These are phyloP conservation scores for Aegilops bicornis DNA, from an alignment of 176 grass and related monocot species.

Conservation along the genomic window DNA sequence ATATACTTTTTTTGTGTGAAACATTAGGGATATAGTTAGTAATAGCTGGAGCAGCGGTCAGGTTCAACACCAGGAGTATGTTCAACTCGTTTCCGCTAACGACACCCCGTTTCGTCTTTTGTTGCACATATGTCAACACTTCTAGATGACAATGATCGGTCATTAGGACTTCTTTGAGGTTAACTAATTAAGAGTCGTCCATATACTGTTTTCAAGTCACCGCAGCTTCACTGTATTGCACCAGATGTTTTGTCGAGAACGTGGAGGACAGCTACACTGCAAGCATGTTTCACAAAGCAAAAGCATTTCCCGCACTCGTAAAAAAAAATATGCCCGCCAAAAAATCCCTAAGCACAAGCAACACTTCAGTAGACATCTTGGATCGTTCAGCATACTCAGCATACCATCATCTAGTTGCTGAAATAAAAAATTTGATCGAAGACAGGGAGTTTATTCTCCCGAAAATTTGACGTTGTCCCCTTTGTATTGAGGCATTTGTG, in stretches of 20 bases:
- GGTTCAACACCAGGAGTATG: not conserved
- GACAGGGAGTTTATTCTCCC: too few relatives aligned
- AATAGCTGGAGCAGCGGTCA: not conserved
- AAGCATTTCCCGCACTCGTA: not conserved
- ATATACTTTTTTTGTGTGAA: not conserved
- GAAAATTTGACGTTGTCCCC: too few relatives aligned
- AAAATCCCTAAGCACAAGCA: too few relatives aligned
- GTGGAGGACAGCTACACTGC: not conserved
- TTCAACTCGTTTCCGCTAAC: not conserved
- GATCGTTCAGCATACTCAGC: too few relatives aligned
- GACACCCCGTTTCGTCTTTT: not conserved
- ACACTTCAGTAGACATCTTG: too few relatives aligned
- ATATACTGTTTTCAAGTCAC: not conserved
- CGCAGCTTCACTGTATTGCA: not conserved
- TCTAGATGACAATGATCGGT: not conserved
- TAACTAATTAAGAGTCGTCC: not conserved
- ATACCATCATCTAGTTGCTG: too few relatives aligned
- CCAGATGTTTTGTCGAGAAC: not conserved
- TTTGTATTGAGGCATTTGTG: too few relatives aligned
- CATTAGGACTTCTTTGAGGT: not conserved
- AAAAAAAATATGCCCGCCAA: too few relatives aligned
- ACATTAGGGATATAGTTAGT: not conserved
- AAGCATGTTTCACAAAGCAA: not conserved
- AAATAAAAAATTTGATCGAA: too few relatives aligned
- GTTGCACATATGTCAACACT: not conserved